phyloP scores from a whole-genome alignment of 139 green algal genomes.

The Astrephomene gubernaculifera region DNA sequence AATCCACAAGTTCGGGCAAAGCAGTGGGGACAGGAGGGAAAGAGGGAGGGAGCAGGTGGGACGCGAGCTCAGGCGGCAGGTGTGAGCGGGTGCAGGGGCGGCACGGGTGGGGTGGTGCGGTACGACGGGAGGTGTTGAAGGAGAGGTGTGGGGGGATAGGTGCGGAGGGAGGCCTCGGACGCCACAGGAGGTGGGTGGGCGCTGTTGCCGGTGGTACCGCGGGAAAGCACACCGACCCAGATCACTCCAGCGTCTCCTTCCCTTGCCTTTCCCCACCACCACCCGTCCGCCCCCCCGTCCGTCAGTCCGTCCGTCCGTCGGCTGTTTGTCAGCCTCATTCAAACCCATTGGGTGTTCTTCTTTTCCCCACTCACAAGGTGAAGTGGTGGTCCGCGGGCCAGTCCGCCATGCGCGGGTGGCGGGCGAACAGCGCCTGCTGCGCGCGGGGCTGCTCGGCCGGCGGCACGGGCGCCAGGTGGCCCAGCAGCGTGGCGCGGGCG shows the following conservation, averaged over 20 bases:
- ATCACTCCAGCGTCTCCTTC: neutral
- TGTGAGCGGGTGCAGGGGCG: no score
- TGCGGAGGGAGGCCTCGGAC: no score
- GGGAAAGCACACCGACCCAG: neutral
- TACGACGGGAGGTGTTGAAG: no score
- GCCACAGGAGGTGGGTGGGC: neutral
- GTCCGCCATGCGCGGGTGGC: constrained; percentile 60
- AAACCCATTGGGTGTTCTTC: no score
- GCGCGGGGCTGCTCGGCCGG: constrained; percentile 34
- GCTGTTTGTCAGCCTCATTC: no score
- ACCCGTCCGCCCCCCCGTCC: neutral
- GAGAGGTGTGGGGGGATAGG: no score
- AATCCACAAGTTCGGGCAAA: neutral
- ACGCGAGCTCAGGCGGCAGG: neutral
- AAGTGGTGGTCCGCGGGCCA: constrained; percentile 67
- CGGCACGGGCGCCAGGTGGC: constrained; percentile 41
- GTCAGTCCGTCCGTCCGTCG: no score
- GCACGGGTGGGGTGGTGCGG: no score
- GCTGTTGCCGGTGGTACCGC: neutral
- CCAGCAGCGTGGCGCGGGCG: constrained; percentile 56
- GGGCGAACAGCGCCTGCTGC: constrained; percentile 55
- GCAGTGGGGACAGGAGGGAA: neutral
- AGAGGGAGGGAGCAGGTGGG: neutral
- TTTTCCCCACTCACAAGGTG: constrained; percentile 60
- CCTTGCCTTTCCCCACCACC: neutral